phyloP scores from a whole-genome alignment of 2,329 filamentous ascomycete genomes.

The Magnaporthales sp. region DNA sequence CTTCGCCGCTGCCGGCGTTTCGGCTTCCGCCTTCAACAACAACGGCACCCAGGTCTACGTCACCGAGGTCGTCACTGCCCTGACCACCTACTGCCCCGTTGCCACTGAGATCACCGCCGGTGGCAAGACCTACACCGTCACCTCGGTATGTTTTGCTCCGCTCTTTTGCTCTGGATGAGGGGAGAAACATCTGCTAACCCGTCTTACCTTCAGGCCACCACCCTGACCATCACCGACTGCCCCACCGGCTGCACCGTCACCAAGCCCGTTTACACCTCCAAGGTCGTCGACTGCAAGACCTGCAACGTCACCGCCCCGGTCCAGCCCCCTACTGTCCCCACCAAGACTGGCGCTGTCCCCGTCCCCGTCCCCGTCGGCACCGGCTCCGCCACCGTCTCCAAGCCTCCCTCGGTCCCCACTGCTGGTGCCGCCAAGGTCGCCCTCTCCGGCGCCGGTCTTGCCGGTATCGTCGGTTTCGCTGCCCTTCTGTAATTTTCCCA shows the following conservation, averaged over 20 bases:
- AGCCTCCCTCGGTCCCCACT: constrained; percentile 32
- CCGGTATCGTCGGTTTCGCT: constrained; percentile 50
- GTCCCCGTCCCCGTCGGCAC: constrained; percentile 23
- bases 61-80: constrained; percentile 58
- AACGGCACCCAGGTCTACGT: constrained; percentile 39
- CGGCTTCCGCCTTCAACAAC: constrained; percentile 16
- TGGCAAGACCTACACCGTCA: constrained; percentile 61
- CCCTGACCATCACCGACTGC: constrained; percentile 57
- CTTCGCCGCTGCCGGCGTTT: constrained; percentile 36
- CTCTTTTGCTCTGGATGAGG: background rate
- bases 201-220: constrained; percentile 43
- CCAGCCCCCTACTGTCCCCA: constrained; percentile 20
- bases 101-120: constrained; percentile 57
- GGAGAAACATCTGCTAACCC: background rate
- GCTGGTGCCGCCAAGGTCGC: constrained; percentile 49
- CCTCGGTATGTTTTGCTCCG: constrained; percentile 35
- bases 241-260: constrained; percentile 52
- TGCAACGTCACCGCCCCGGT: constrained; percentile 33
- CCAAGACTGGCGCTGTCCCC: constrained; percentile 30
- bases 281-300: constrained; percentile 42
- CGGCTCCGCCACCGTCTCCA: constrained; percentile 18
- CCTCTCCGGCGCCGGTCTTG: constrained; percentile 50
- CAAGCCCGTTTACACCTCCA: constrained; percentile 46
- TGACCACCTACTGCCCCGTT: constrained; percentile 65
- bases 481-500: constrained; percentile 46